Percentiles rank a stretch among this genome's conserved stretches.
Conservation (phyloP, 75 land plant species). For the Cunninghamia lanceolata region DNA sequence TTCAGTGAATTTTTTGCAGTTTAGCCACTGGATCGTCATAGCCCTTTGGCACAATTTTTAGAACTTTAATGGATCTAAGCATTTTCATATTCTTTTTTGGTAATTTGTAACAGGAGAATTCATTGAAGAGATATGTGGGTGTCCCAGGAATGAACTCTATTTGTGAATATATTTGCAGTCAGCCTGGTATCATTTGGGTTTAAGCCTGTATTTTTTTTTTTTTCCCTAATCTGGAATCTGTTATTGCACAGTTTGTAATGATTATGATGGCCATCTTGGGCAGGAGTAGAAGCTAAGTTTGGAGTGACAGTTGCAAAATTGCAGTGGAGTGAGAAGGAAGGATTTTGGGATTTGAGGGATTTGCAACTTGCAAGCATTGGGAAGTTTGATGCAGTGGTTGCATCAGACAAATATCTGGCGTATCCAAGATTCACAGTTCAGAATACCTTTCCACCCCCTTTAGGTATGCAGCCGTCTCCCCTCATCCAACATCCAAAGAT, state of each 20-base stretch:
- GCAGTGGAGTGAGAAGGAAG: conserved; percentile 51
- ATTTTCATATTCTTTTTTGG: too few species aligned
- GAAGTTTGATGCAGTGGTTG: conserved; percentile 58
- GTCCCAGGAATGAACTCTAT: conserved; percentile 87
- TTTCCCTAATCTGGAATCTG: not conserved
- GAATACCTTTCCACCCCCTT: conserved; percentile 53
- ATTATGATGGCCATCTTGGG: conserved; percentile 6
- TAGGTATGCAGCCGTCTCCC: conserved; percentile 34
- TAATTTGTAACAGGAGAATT: conserved; percentile 23
- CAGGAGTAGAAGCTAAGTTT: conserved; percentile 71
- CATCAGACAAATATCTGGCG: conserved; percentile 66
- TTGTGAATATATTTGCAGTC: conserved; percentile 60
- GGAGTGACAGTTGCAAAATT: conserved; percentile 54
- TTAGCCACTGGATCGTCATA: not conserved
- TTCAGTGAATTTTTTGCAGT: not conserved
- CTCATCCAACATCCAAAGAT: not conserved
- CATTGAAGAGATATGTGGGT: conserved; percentile 69
- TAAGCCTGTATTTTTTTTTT: not conserved
- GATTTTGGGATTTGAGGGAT: conserved; percentile 50
- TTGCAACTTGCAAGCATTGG: conserved; percentile 59
- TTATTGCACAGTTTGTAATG: not conserved
- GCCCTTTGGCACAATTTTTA: not conserved
- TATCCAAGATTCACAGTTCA: conserved; percentile 44
- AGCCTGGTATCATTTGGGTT: conserved; percentile 50
- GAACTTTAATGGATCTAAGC: not conserved